phyloP scores from a whole-genome alignment of 495 filamentous ascomycete species.

The Bacidia rubella region DNA sequence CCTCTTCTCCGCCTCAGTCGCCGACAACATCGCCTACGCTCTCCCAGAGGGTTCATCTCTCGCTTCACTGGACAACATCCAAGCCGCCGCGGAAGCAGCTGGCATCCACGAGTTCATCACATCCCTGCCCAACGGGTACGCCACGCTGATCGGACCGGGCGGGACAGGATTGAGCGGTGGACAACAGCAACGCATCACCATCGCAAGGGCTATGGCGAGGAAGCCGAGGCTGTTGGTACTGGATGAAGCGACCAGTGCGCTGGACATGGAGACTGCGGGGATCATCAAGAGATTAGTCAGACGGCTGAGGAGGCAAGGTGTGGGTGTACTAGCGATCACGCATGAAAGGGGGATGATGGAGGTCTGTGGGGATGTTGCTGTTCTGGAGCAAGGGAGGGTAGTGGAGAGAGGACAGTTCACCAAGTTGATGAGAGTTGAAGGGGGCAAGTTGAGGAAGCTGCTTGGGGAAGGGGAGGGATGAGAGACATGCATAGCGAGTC shows the following conservation, averaged over 20 bases:
- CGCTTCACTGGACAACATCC: slow-evolving; percentile 27
- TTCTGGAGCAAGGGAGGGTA: slow-evolving; percentile 50
- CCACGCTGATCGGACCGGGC: slow-evolving; percentile 64
- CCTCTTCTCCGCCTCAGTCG: slow-evolving; percentile 62
- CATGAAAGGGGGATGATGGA: slow-evolving; percentile 75
- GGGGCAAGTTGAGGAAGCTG: slow-evolving; percentile 30
- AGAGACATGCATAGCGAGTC: too few species aligned
- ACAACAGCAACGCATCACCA: slow-evolving; percentile 68
- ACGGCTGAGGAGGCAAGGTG: slow-evolving; percentile 30
- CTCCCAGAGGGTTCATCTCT: slow-evolving; percentile 32
- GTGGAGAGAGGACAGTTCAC: slow-evolving; percentile 53
- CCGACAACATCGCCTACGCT: slow-evolving; percentile 69
- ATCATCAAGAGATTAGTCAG: slow-evolving; percentile 51
- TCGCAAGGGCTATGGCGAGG: slow-evolving; percentile 56
- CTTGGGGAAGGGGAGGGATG: slow-evolving; percentile 16
- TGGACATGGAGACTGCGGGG: slow-evolving; percentile 60
- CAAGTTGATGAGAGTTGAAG: slow-evolving; percentile 30
- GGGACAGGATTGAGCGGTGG: slow-evolving; percentile 66
- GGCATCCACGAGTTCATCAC: slow-evolving; percentile 71
- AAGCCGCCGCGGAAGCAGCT: slow-evolving; percentile 48
- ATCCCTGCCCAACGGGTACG: slow-evolving; percentile 60
- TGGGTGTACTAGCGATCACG: slow-evolving; percentile 57
- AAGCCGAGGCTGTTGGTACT: slow-evolving; percentile 59
- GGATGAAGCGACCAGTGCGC: slow-evolving; percentile 74
- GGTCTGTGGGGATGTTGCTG: slow-evolving; percentile 53